Base-by-base conservation (phyloP, 441 rosid species). In the Adansonia gregorii region DNA sequence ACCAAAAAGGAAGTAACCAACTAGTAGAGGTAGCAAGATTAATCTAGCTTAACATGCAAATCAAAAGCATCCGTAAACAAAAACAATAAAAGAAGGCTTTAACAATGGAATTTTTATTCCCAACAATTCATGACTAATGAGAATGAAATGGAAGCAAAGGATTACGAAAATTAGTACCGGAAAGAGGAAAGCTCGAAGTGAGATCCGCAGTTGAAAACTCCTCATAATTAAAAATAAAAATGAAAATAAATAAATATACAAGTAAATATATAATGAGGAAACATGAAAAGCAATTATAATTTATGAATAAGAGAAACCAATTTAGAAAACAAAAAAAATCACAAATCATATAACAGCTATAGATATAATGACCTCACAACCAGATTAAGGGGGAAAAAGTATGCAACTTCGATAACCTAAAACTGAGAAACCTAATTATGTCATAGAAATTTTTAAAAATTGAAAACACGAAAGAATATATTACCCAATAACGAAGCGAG, bases 401-500 rank as follows among this genome's bases (percentile, higher is more conserved):
- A 67, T 15, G 56, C 73, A 71, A 48, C 22, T 14, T 14, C 24
- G 63, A 59, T 59, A 58, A 58, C 64, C 27, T 58, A 19, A 7
- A 59, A 59, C 22, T 22, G 52, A 67, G 59, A 59, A 67, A 20
- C 67, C 78, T 41, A 81, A 75, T n/a, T 43, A 59, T 3, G 14
- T 24, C 3, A 15, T 2, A 15, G 52, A 27, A 31, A n/a, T 35
- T 14, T 70, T 71, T 3, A 9, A 45, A 20, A 19, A 27, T n/a
- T 7, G 4, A 11, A 24, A 78, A 76, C 11, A 43, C 3, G 35
- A 58, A 17, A 14, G 15, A 55, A 56, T 70, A 70, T 27, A 27
- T 56, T 76, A 95, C 98, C 98, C 99, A 92, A 83, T 93, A 95
- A 5, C 91, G 94, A 24, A 90, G 93, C 41, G 99, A 89, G 15